Evolutionary conservation across 345 rosid genomes (phyloP).

Genomic region (Gossypium australe): DNA sequence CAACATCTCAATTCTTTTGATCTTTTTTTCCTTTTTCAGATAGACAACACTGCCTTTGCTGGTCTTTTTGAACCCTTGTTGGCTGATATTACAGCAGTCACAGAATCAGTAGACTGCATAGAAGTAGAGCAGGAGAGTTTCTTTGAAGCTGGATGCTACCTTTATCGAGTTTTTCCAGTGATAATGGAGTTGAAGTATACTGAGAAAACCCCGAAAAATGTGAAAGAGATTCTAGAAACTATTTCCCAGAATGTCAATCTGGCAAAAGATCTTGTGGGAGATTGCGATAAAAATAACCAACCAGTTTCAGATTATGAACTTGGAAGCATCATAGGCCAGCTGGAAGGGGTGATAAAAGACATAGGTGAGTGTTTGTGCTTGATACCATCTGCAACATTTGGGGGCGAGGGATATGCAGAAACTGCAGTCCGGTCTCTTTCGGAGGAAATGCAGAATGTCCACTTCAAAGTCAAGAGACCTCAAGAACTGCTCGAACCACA

Average conservation of each 20-base stretch:
- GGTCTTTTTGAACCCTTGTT: conserved; percentile 36
- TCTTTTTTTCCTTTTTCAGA: conserved; percentile 27
- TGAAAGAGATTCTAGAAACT: conserved; percentile 44
- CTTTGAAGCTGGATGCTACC: conserved; percentile 48
- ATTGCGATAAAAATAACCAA: conserved; percentile 19
- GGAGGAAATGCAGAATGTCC: conserved; percentile 58
- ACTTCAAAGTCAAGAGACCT: conserved; percentile 26
- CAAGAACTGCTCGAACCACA: conserved; percentile 18
- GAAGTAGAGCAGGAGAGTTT: conserved; percentile 42
- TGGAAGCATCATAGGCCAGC: conserved; percentile 33
- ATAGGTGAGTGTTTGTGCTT: conserved; percentile 57
- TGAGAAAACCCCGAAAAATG: conserved; percentile 31
- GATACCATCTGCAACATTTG: conserved; percentile 55
- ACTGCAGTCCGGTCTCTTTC: conserved; percentile 54
- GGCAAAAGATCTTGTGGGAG: conserved; percentile 42
- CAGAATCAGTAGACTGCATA: conserved; percentile 32
- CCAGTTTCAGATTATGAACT: conserved; percentile 35
- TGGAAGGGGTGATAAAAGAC: conserved; percentile 39
- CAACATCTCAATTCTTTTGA: background rate
- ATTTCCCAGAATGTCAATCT: conserved; percentile 37
- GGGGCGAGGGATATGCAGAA: conserved; percentile 46
- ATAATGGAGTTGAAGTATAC: conserved; percentile 65
- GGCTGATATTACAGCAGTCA: conserved; percentile 48
- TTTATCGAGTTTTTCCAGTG: conserved; percentile 54
- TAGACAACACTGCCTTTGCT: conserved; percentile 25